phyloP scores from a whole-genome alignment of 305 asterid genomes.

The Fraxinus greggii region DNA sequence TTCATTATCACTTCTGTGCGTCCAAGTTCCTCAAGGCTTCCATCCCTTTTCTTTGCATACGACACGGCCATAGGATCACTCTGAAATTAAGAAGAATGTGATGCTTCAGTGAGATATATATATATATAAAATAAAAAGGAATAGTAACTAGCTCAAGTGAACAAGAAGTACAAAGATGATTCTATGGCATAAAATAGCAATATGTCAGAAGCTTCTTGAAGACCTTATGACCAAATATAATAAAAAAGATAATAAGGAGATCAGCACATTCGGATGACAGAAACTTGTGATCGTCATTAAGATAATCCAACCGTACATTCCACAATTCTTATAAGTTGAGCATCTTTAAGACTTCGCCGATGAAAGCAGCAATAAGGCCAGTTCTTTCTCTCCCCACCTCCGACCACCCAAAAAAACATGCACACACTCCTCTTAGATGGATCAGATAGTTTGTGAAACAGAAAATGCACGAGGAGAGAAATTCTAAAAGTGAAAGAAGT shows the following conservation, averaged over 20 bases:
- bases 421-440: not conserved
- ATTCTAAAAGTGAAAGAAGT: not conserved
- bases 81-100: slow-evolving; percentile 39
- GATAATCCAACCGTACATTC: not conserved
- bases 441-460: not conserved
- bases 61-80: slow-evolving; percentile 94
- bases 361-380: not conserved
- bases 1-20: slow-evolving; percentile 91
- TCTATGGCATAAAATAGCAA: not conserved
- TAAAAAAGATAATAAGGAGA: not conserved
- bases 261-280: not conserved
- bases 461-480: not conserved
- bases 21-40: slow-evolving; percentile 76
- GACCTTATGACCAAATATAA: not conserved
- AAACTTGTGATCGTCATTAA: not conserved
- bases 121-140: not conserved
- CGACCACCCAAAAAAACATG: not conserved
- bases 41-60: slow-evolving; percentile 63
- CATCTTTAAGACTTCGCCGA: not conserved
- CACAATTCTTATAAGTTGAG: not conserved
- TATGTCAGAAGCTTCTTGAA: not conserved
- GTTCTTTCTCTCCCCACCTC: not conserved
- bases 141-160: not conserved
- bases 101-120: not conserved
- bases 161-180: not conserved